Base-by-base conservation (phyloP, 2,329 filamentous ascomycete species). In the Xylaria digitata region DNA sequence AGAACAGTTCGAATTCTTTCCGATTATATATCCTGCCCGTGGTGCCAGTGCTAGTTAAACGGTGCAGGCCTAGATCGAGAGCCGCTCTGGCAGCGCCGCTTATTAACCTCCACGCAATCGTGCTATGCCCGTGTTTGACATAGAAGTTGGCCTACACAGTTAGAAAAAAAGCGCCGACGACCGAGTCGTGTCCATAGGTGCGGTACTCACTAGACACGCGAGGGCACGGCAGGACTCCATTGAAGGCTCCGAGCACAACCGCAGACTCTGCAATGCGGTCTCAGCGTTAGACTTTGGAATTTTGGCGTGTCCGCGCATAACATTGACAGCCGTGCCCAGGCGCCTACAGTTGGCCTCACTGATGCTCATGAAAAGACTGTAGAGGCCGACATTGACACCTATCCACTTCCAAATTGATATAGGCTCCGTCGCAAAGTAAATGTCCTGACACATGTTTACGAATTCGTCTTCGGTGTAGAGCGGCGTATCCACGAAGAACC, bases 381-480 rank as follows among this genome's bases (percentile, higher is more conserved):
- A 71, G 1, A 77, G 72, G 3, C 74, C 74, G 2, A 73, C 69
- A 32, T 77, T 76, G 6, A 75, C 75, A 23, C 66, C 67, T 30
- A 74, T 73, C 75, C 75, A 77, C 13, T 65, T 70, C 69, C 71
- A 73, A 8, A 75, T 61, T 9, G 74, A 75, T 17, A 75, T 68
- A 0, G 73, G 72, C 55, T 74, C 71, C n/a, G 72, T 73, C 6
- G 75, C 74, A 37, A 77, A 76, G 64, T 75, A 77, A 37, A 76
- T 73, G 1, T 69, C 65, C 1, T 72, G 71, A 48, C 75, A 77
- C 55, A 75, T 67, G 21, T 70, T 66, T n/a, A 68, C 62, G 61
- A 77, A 75, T 19, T 75, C 74, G 23, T 72, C 68, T 55, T 72
- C 68, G 9, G 72, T 34, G 19, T 75, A 73, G 15, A 73, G 54